Base-by-base conservation (phyloP, 2,329 filamentous ascomycete species). In the Pseudogymnoascus sp. region DNA sequence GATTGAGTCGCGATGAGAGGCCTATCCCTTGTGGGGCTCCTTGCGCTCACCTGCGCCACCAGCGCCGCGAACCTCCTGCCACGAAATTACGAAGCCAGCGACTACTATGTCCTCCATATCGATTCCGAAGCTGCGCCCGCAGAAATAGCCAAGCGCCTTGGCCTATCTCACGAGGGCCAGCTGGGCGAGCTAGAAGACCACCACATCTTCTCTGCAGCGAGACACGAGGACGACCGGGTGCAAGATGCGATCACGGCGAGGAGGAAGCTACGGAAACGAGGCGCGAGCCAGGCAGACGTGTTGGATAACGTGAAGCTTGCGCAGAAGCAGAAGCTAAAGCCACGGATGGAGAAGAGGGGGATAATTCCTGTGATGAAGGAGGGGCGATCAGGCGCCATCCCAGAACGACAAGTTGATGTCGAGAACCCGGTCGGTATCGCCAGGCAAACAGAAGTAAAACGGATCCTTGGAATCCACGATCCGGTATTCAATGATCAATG, bases 401-500 rank as follows among this genome's bases (percentile, higher is more conserved):
- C 62, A 35, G 62, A 63, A 33, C 67, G 68, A 33, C 64, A 71
- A 42, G 63, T 65, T 2, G 65, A 67, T 35, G 52, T 65, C 9
- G 42, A 12, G 22, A 9, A 49, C 42, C 33, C 58, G n/a, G 72
- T 77, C 58, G 84, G 84, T 3, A 77, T 88, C 23, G 74, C 81
- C 64, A 78, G 81, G 65, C 86, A 89, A 67, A 74, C 82, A 58
- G 75, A 81, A 4, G 77, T 95, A 55, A 86, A 86, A 67, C 75
- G 80, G 60, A 78, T 80, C 2, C 80, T 99, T n/a, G 79, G 80
- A 12, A 97, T 99, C 66, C 75, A 79, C 33, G 94, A 99, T 71
- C 94, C 94, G 16, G 96, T 96, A 60, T 99, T 97, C 76, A 80
- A 83, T 42, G 89, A 95, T 62, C 94, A 99, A 76, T 99, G 94